Evolutionary conservation across 768 basidiomycete species (phyloP), one percentile per base, ranked within the genome.

Genomic region (Kwoniella dendrophila): DNA sequence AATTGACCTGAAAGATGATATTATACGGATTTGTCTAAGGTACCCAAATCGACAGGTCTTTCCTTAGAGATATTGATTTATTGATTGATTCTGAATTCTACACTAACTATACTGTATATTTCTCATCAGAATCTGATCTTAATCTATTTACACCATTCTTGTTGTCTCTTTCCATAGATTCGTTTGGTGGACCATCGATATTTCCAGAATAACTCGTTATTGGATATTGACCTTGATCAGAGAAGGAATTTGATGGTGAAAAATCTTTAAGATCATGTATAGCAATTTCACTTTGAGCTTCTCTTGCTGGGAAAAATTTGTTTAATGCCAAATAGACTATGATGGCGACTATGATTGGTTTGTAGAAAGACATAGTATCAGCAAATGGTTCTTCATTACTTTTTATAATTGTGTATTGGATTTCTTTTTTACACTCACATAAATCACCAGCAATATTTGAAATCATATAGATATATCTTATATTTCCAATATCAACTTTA

Each of bases 231-330:
- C 41, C 57, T 24, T 58, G 51, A 32, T 59, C 58, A 20, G 36
- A 34, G n/a, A 27, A 51, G 34, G 58, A 51, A 10, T 4, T 26
- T 8, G 40, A 43, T 48, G 53, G 56, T 7, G 56, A 48, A 2
- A 36, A 29, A 18, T 45, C 16, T 4, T 30, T 36, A 24, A 71
- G 56, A 30, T 71, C 70, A 48, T 71, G 70, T 3, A 71, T 62
- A 1, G 70, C 58, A 14, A 63, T 67, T 11, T 63, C 70, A 44
- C 68, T 52, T 14, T 63, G 64, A 12, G 61, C 48, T 29, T 66
- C 64, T 53, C 56, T 59, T 11, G 70, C 65, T 2, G 70, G 70
- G 62, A 68, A 71, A 64, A 68, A 68, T 16, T 49, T 27, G 62
- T 62, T 60, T 3, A 71, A 49, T 8, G 50, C 27, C 18, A 68